A percentile compares a stretch with the other conserved stretches of the same genome.
phyloP scores from a whole-genome alignment of 257 asterid species.

The Fraxinus pennsylvanica region DNA sequence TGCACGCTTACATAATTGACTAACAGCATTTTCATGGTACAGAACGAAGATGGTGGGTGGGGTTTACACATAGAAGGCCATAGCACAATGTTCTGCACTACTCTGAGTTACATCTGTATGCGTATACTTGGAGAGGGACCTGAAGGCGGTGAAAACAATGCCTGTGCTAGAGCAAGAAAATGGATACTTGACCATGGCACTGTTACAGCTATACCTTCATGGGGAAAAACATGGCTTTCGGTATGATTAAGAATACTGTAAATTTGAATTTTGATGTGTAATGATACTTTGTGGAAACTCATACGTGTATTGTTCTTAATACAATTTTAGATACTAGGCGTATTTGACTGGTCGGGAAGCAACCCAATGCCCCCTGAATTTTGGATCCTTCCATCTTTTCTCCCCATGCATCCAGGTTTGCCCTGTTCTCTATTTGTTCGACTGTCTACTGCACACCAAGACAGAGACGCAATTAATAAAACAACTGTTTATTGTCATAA shows the following conservation, averaged over 20 bases:
- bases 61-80: conserved; percentile 82
- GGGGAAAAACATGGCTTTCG: conserved; percentile 89
- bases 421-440: neutral
- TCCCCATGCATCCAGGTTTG: conserved; percentile 27
- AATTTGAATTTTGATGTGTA: neutral
- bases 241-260: conserved; percentile 30
- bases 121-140: conserved; percentile 67
- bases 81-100: conserved; percentile 76
- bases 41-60: conserved; percentile 91
- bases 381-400: conserved; percentile 24
- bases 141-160: conserved; percentile 50
- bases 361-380: conserved; percentile 28
- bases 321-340: conserved; percentile 22
- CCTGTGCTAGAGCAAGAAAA: conserved; percentile 66
- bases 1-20: neutral
- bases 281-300: neutral
- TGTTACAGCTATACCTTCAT: conserved; percentile 65
- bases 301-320: neutral
- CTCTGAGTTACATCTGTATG: conserved; percentile 66
- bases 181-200: conserved; percentile 86
- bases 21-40: neutral
- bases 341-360: conserved; percentile 28
- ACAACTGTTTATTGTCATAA: neutral
- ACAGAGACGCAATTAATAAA: neutral
- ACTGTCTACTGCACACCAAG: neutral